Conservation (phyloP, 768 basidiomycete species). For the Lentinula aciculospora region DNA sequence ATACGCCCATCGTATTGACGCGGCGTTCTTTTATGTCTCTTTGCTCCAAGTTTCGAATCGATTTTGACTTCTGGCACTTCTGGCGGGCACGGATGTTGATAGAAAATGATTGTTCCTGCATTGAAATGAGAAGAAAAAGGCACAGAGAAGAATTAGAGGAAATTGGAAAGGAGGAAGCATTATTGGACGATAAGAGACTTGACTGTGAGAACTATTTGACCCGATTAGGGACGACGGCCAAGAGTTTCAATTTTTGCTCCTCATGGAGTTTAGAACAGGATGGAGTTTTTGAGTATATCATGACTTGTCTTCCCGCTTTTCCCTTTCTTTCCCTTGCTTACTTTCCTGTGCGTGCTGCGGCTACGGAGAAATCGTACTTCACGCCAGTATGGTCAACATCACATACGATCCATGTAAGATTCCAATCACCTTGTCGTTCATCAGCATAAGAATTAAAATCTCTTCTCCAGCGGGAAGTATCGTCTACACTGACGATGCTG, state of each 20-base stretch:
- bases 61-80: too few species aligned
- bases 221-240: background rate
- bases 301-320: background rate
- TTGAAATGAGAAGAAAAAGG: too few species aligned
- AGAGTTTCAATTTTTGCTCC: background rate
- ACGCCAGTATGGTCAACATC: conserved; percentile 12
- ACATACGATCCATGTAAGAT: conserved; percentile 12
- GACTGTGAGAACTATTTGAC: background rate
- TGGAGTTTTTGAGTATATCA: background rate
- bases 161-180: too few species aligned
- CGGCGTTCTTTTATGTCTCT: too few species aligned
- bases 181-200: background rate
- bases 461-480: conserved; percentile 30
- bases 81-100: too few species aligned
- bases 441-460: background rate
- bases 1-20: too few species aligned
- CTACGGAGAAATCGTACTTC: too few species aligned
- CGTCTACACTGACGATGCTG: conserved; percentile 22
- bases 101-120: too few species aligned
- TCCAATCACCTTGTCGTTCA: background rate
- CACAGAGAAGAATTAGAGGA: too few species aligned
- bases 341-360: too few species aligned
- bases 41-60: too few species aligned
- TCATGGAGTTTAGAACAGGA: background rate
- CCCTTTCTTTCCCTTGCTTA: background rate